Conservation (phyloP, 208 protist species). For the Leishmania major region DNA sequence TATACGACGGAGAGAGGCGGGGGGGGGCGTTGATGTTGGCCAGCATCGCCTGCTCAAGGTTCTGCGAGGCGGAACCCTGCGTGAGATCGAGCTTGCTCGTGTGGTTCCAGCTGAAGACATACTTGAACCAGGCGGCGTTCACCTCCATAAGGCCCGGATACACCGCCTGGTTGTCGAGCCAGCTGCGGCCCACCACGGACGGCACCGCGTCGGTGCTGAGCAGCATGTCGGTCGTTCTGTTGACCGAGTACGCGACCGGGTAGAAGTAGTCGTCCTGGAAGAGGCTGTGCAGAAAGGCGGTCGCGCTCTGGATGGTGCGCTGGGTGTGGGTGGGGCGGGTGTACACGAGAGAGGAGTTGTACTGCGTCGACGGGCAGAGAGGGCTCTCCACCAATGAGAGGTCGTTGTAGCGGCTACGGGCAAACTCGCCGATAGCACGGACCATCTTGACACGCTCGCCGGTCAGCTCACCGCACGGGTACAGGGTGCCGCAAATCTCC, state of each 20-base stretch:
- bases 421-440: constrained; percentile 33
- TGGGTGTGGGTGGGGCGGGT: constrained; percentile 53
- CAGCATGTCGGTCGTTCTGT: constrained; percentile 46
- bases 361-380: constrained; percentile 39
- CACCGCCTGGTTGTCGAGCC: constrained; percentile 23
- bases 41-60: constrained; percentile 34
- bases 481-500: constrained; percentile 36
- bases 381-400: constrained; percentile 33
- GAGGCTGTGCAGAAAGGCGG: constrained; percentile 50
- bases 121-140: constrained; percentile 29
- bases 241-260: constrained; percentile 48
- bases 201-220: constrained; percentile 43
- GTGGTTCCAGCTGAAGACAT: constrained; percentile 38
- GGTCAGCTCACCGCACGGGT: constrained; percentile 54
- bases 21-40: constrained; percentile 30
- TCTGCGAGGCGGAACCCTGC: constrained; percentile 38
- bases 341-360: constrained; percentile 59
- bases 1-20: constrained; percentile 27
- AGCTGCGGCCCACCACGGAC: constrained; percentile 31
- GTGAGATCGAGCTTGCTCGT: constrained; percentile 24
- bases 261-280: constrained; percentile 50
- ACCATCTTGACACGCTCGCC: constrained; percentile 40
- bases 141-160: constrained; percentile 20
- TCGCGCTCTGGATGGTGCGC: constrained; percentile 64
- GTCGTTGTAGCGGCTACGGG: constrained; percentile 51